A percentile compares a stretch with the other conserved stretches of the same genome.
These are phyloP conservation scores for Colletotrichum tamarilloi DNA, from an alignment of 2,329 filamentous ascomycete species.

Conservation along the genomic window DNA sequence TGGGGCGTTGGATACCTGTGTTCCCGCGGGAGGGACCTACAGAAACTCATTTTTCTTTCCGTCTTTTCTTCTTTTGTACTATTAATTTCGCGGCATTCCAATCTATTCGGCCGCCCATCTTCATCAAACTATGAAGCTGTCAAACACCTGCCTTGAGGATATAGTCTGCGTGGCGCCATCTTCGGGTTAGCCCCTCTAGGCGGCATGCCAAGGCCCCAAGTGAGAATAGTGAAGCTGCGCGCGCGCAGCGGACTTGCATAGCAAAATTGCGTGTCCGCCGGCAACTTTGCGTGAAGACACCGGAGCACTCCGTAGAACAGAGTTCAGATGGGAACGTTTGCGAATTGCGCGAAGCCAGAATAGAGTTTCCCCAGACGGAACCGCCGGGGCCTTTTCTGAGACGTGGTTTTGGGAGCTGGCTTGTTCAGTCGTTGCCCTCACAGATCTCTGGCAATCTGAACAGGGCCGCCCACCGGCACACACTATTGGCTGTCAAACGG, in stretches of 20 bases:
- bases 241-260: too few species aligned
- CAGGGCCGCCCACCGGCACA: neutral
- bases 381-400: neutral
- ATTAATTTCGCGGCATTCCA: neutral
- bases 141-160: too few species aligned
- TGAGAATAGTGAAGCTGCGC: too few species aligned
- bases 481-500: too few species aligned
- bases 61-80: neutral
- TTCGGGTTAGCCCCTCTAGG: neutral
- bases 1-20: neutral
- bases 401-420: neutral
- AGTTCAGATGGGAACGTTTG: neutral
- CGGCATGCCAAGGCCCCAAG: neutral
- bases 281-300: neutral
- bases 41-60: neutral
- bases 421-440: neutral
- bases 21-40: too few species aligned
- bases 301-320: neutral
- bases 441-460: neutral
- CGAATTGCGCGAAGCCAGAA: neutral
- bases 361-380: slow-evolving; percentile 9
- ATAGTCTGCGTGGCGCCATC: neutral
- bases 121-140: neutral
- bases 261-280: neutral
- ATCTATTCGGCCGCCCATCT: neutral